These are phyloP conservation scores for Candida tropicalis DNA, from an alignment of 1,139 yeast species.

Conservation along the genomic window DNA sequence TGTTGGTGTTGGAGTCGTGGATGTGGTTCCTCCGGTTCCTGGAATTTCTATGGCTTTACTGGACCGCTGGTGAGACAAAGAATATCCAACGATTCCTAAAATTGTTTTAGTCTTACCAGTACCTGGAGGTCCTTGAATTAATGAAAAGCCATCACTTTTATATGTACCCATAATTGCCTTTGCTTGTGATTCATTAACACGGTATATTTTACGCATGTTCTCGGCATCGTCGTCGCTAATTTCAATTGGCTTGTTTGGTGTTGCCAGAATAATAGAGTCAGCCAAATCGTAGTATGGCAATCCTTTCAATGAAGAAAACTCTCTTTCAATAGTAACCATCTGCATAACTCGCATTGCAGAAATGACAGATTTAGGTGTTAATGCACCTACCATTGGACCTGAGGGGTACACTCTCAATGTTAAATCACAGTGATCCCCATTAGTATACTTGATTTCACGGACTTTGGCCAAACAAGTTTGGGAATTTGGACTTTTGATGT, in stretches of 20 bases:
- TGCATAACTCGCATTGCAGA: conserved; percentile 76
- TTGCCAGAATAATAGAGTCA: conserved; percentile 64
- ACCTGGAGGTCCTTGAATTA: conserved; percentile 98
- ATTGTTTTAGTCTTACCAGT: conserved; percentile 98
- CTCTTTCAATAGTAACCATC: conserved; percentile 93
- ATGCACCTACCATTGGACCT: conserved; percentile 51
- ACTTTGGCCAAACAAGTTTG: conserved; percentile 76
- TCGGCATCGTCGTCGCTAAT: conserved; percentile 39
- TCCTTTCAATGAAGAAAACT: conserved; percentile 80
- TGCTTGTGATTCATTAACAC: conserved; percentile 88
- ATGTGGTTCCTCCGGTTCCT: too few species aligned
- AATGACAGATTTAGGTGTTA: conserved; percentile 66
- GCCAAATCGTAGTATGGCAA: conserved; percentile 77
- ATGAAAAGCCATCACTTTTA: conserved; percentile 71
- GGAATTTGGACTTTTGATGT: conserved; percentile 31
- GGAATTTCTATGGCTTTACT: conserved; percentile 34
- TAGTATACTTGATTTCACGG: conserved; percentile 66
- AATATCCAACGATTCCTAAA: conserved; percentile 84
- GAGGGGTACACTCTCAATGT: conserved; percentile 66
- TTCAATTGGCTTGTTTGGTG: conserved; percentile 49
- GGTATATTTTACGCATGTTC: conserved; percentile 47
- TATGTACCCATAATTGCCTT: conserved; percentile 79
- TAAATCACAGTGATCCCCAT: conserved; percentile 68
- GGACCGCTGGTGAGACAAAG: conserved; percentile 40
- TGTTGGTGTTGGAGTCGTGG: conserved; percentile 11